phyloP scores from a whole-genome alignment of 2,329 filamentous ascomycete genomes.

The Alternaria sp. region DNA sequence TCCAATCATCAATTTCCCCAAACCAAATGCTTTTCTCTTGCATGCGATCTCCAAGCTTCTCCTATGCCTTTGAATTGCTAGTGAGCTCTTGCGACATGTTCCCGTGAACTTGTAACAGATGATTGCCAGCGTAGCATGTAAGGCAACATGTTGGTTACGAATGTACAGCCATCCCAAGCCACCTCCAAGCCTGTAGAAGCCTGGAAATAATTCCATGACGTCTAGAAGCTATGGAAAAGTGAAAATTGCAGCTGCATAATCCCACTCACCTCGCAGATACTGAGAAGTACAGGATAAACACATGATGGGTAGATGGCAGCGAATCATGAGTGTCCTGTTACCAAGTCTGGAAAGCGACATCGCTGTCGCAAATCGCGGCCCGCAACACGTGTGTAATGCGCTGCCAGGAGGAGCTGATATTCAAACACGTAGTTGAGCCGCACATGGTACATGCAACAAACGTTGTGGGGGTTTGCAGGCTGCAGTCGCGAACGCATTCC shows the following conservation, averaged over 20 bases:
- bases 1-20: too few relatives aligned
- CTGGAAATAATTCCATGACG: not conserved
- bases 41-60: too few relatives aligned
- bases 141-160: not conserved
- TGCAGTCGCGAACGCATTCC: constrained; percentile 9
- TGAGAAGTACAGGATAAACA: not conserved
- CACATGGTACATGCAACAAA: constrained; percentile 9
- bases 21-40: not conserved
- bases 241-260: not conserved
- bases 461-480: not conserved
- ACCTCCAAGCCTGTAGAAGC: not conserved
- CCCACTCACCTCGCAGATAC: not conserved
- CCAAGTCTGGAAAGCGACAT: not conserved
- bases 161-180: not conserved
- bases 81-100: too few relatives aligned
- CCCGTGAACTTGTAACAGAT: too few relatives aligned
- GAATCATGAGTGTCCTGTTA: not conserved
- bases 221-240: not conserved
- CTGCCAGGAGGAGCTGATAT: not conserved
- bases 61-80: not conserved
- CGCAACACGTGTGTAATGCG: not conserved
- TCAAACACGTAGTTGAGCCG: constrained; percentile 2
- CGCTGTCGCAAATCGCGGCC: not conserved
- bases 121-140: not conserved
- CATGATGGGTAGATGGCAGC: not conserved